A percentile compares a stretch with the other conserved stretches of the same genome.
phyloP scores from a whole-genome alignment of 306 rosid species.

The Sindora glabra region DNA sequence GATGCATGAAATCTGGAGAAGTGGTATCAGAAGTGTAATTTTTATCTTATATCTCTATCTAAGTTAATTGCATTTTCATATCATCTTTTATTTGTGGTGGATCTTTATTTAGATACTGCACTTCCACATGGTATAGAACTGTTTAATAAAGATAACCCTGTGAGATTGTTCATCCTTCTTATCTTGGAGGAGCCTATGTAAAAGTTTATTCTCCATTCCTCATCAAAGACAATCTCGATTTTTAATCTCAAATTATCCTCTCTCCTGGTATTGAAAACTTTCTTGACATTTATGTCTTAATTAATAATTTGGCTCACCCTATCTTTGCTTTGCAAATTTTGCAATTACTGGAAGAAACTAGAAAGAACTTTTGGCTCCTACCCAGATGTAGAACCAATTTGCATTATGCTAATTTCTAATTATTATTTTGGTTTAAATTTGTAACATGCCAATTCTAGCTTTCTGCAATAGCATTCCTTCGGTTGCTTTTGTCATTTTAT shows the following conservation, averaged over 20 bases:
- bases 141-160: not conserved
- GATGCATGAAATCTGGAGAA: constrained; percentile 98
- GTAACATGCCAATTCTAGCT: not conserved
- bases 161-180: constrained; percentile 1
- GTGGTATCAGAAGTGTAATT: constrained; percentile 85
- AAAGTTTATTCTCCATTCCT: not conserved
- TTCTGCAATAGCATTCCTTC: not conserved
- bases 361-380: not conserved
- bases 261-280: not conserved
- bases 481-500: not conserved
- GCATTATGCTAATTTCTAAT: constrained; percentile 3
- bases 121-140: not conserved
- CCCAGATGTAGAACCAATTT: not conserved
- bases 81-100: not conserved
- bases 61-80: constrained; percentile 6
- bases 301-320: not conserved
- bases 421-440: not conserved
- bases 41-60: constrained; percentile 18
- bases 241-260: not conserved
- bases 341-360: not conserved
- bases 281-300: not conserved
- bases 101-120: not conserved
- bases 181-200: not conserved
- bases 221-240: not conserved
- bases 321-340: constrained; percentile 1